phyloP scores from a whole-genome alignment of 345 rosid genomes.

The Tarenaya hassleriana region DNA sequence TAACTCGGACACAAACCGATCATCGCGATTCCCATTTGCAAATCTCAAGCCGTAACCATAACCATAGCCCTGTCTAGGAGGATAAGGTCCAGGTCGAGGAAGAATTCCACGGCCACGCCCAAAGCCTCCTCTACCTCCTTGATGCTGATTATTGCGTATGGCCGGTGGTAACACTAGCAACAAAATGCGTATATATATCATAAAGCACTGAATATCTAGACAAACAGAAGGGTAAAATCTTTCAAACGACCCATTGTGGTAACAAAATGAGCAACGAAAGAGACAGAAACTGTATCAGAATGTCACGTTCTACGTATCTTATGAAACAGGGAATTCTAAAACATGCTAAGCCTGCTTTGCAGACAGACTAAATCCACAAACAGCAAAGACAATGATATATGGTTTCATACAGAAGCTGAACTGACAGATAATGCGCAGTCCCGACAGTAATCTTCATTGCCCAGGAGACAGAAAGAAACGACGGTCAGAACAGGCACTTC shows the following conservation, averaged over 20 bases:
- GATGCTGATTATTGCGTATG: constrained; percentile 44
- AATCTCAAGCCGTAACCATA: constrained; percentile 47
- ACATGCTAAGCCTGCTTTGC: no score
- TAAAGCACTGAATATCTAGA: neutral
- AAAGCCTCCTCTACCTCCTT: constrained; percentile 55
- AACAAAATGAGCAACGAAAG: no score
- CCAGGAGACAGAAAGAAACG: no score
- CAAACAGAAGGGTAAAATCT: neutral
- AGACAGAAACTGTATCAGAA: neutral
- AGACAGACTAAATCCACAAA: no score
- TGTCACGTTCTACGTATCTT: no score
- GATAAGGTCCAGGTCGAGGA: constrained; percentile 83
- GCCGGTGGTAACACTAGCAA: constrained; percentile 70
- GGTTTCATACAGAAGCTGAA: no score
- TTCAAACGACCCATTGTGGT: no score
- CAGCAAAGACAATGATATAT: no score
- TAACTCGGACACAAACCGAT: constrained; percentile 84
- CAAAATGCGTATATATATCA: constrained; percentile 13
- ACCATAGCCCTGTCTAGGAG: constrained; percentile 69
- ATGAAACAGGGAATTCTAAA: no score
- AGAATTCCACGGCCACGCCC: constrained; percentile 92
- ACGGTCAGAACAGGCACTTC: no score
- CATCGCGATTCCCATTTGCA: constrained; percentile 71
- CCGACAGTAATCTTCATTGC: no score
- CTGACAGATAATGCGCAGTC: no score